Conservation (phyloP, 2,329 filamentous ascomycete species). For the Trichophyton rubrum region DNA sequence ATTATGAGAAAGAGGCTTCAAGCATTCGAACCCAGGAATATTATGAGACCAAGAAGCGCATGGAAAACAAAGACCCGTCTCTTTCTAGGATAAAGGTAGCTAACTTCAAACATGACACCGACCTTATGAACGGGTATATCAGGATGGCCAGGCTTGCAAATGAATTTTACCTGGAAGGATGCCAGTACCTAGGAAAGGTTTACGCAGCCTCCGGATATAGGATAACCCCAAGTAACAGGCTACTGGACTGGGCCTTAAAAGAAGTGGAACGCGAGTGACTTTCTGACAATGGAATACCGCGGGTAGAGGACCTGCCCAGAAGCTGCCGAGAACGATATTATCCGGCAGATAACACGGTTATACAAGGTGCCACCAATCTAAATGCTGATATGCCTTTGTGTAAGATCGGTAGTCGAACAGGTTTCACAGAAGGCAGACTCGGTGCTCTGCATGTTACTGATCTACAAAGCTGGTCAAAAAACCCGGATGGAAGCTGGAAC, state of each 20-base stretch:
- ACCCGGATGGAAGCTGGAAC: background rate
- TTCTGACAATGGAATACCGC: background rate
- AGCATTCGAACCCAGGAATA: background rate
- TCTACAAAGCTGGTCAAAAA: background rate
- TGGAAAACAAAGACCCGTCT: background rate
- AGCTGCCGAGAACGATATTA: background rate
- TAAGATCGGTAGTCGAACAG: background rate
- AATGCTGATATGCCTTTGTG: background rate
- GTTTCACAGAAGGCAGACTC: background rate
- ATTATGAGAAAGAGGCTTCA: background rate
- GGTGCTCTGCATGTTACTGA: background rate
- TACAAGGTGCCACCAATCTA: background rate
- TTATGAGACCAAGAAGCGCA: background rate
- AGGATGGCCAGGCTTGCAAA: background rate
- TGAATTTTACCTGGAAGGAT: background rate
- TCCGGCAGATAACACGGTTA: background rate
- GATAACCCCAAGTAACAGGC: background rate
- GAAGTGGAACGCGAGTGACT: background rate
- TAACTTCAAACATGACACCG: background rate
- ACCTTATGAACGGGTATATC: background rate
- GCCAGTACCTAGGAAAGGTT: background rate
- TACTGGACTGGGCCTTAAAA: background rate
- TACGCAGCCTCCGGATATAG: background rate
- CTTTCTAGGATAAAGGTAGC: background rate
- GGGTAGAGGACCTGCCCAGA: background rate